Evolutionary conservation across 2,329 filamentous ascomycete species (phyloP).

Genomic region (Sporothrix pallida): DNA sequence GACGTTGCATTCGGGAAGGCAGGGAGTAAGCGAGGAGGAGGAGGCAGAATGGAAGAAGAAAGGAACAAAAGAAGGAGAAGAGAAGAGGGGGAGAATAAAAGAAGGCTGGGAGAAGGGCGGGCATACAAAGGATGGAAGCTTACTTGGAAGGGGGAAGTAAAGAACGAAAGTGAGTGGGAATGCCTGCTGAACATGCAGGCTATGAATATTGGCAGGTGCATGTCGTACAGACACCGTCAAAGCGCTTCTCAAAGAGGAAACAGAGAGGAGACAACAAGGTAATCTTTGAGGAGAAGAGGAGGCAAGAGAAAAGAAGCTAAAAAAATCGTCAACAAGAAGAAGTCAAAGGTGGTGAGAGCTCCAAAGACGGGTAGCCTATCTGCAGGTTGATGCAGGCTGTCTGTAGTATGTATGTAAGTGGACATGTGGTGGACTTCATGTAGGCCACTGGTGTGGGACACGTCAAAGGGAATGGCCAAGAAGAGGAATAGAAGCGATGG

Average conservation of each 20-base stretch:
- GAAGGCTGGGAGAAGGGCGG: not conserved
- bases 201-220: too few relatives aligned
- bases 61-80: not conserved
- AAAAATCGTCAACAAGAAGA: not conserved
- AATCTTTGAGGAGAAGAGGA: not conserved
- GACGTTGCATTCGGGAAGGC: slow-evolving; percentile 4
- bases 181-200: too few relatives aligned
- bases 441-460: too few relatives aligned
- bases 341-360: not conserved
- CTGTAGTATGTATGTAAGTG: not conserved
- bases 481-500: not conserved
- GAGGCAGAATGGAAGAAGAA: not conserved
- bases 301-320: not conserved
- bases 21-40: slow-evolving; percentile 1
- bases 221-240: not conserved
- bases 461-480: not conserved
- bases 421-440: not conserved
- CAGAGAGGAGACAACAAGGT: not conserved
- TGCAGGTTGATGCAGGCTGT: not conserved
- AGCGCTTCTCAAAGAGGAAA: not conserved
- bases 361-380: not conserved
- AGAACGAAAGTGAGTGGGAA: not conserved
- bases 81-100: not conserved
- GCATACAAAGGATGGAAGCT: not conserved
- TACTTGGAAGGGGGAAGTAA: not conserved